Base-by-base conservation (phyloP, 2,329 filamentous ascomycete genomes). In the Geosmithia morbida region DNA sequence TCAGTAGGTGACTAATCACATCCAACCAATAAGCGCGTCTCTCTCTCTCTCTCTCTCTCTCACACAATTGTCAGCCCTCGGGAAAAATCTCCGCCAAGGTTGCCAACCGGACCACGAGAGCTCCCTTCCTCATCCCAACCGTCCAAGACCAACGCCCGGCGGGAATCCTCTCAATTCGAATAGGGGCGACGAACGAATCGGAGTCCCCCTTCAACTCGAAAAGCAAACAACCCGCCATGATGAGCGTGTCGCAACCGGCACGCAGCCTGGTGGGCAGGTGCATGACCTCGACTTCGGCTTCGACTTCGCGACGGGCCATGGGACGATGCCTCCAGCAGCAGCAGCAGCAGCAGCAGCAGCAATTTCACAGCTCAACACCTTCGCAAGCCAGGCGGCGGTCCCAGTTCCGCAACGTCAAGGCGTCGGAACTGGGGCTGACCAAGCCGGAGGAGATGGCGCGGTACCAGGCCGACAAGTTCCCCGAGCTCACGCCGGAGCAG, bases 401-500 rank as follows among this genome's bases (percentile, higher is more conserved):
- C 47, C 66, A 72, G 41, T 77, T 77, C 59, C 70, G 65, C 55
- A 79, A 67, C 58, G 62, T 78, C 54, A 68, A 63, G 50, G 74
- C 72, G 19, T 63, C 67, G 47, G 62, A 75, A 54, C 64, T 78
- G 62, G 74, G 74, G 1, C 61, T 78, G 41, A 56, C 67, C 43
- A 63, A 65, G 47, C 66, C 68, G 33, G 59, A 67, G 37, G 62
- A 65, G 48, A 55, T 77, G 51, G 58, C 66, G 19, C 55, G 67
- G 53, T 75, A 67, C 55, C 62, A 66, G 48, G 58, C 67, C 51
- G 58, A 74, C 41, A 60, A 66, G 42, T 81, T 80, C 57, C 72
- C 79, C 52, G 69, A 75, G 14, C 92, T 88, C 67, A 79, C 78
- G 14, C 65, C 72, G 41, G 72, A 80, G 52, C 81, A 92, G 59